phyloP scores from a whole-genome alignment of 164 flowering plant genomes.

The Nymphaea colorata region DNA sequence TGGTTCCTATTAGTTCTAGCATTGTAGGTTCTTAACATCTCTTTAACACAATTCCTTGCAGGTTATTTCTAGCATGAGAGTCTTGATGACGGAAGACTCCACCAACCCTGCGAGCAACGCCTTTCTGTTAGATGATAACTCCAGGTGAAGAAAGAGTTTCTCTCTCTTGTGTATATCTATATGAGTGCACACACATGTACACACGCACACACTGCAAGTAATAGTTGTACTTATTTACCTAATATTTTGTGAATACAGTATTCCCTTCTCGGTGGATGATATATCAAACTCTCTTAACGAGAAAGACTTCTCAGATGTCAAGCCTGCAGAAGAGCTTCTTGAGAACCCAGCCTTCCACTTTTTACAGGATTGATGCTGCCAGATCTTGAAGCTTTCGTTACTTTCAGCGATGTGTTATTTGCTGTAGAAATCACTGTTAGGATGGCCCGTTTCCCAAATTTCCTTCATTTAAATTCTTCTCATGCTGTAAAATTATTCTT shows the following conservation, averaged over 20 bases:
- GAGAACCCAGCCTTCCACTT: constrained; percentile 76
- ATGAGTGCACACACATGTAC: background rate
- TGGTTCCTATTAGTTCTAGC: background rate
- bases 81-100: constrained; percentile 55
- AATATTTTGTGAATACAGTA: constrained; percentile 35
- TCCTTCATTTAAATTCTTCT: background rate
- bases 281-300: constrained; percentile 38
- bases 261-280: constrained; percentile 79
- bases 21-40: background rate
- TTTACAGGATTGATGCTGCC: constrained; percentile 48
- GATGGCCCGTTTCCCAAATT: background rate
- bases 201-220: background rate
- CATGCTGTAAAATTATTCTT: constrained; percentile 21
- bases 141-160: constrained; percentile 35
- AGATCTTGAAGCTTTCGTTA: background rate
- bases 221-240: constrained; percentile 3
- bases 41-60: constrained; percentile 9
- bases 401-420: too few species aligned
- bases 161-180: background rate
- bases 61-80: constrained; percentile 77
- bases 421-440: background rate
- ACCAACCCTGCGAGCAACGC: constrained; percentile 38
- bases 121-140: constrained; percentile 70
- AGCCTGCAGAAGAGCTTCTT: constrained; percentile 53
- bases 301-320: constrained; percentile 48